These are phyloP conservation scores for Elsinoe perseae DNA, from an alignment of 2,329 filamentous ascomycete genomes.

Conservation along the genomic window DNA sequence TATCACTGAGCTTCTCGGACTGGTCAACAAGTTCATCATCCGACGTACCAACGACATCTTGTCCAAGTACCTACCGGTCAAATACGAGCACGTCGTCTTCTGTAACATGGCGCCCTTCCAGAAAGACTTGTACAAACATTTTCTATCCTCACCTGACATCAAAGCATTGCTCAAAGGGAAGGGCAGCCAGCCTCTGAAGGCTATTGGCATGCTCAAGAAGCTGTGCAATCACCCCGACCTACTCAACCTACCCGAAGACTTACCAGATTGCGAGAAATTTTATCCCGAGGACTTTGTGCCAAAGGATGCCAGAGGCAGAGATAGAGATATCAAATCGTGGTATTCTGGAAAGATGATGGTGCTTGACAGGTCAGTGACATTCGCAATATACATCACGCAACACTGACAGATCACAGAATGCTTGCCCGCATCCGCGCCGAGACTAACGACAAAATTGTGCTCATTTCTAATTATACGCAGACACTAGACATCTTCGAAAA, in stretches of 20 bases:
- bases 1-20: conserved; percentile 65
- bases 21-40: conserved; percentile 98
- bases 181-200: conserved; percentile 90
- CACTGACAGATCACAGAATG: conserved; percentile 48
- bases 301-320: conserved; percentile 77
- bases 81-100: conserved; percentile 98
- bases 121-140: conserved; percentile 88
- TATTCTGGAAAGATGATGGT: conserved; percentile 99
- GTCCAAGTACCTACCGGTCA: conserved; percentile 94
- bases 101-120: conserved; percentile 93
- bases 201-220: conserved; percentile 94
- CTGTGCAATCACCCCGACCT: conserved; percentile 97
- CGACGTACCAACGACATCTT: conserved; percentile 94
- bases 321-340: conserved; percentile 88
- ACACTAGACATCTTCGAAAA: conserved; percentile 91
- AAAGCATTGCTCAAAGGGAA: conserved; percentile 86
- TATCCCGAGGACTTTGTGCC: conserved; percentile 83
- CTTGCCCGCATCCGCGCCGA: conserved; percentile 88
- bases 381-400: neutral
- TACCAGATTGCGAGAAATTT: conserved; percentile 75
- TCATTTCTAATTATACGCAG: conserved; percentile 97
- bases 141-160: conserved; percentile 91
- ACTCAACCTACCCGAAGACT: conserved; percentile 69
- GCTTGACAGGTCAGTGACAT: conserved; percentile 53
- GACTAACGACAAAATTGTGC: conserved; percentile 97